phyloP scores from a whole-genome alignment of 2,329 filamentous ascomycete genomes.

The Aureobasidium uvarum region DNA sequence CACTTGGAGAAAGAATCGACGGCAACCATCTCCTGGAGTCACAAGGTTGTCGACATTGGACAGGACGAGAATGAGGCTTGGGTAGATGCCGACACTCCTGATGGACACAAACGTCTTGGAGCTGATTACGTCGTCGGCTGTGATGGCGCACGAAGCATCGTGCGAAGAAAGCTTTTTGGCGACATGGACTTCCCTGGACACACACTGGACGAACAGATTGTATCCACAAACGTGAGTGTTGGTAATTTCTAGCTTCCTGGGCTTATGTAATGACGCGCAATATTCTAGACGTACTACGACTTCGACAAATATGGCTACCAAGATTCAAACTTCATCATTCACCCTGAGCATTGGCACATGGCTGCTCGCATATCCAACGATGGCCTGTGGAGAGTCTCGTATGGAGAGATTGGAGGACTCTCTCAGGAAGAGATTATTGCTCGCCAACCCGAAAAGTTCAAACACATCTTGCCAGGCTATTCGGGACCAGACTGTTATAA shows the following conservation, averaged over 20 bases:
- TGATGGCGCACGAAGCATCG: not conserved
- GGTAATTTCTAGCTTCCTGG: not conserved
- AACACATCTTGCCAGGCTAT: not conserved
- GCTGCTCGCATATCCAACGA: conserved; percentile 33
- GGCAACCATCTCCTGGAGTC: not conserved
- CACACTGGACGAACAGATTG: not conserved
- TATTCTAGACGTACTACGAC: not conserved
- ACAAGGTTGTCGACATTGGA: not conserved
- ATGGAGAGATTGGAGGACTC: conserved; percentile 39
- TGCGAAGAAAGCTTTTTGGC: not conserved
- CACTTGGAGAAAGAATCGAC: not conserved
- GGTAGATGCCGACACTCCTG: not conserved
- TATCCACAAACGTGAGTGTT: not conserved
- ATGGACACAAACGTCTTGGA: not conserved
- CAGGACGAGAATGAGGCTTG: not conserved
- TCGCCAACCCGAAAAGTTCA: not conserved
- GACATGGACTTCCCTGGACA: not conserved
- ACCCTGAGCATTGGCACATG: conserved; percentile 36
- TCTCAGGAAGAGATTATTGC: conserved; percentile 30
- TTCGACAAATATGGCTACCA: conserved; percentile 18
- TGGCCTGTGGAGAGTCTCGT: conserved; percentile 44
- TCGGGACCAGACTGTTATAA: not conserved
- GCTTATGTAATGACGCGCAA: not conserved
- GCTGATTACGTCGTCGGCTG: not conserved
- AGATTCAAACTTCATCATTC: conserved; percentile 27